Base-by-base conservation (phyloP, 768 basidiomycete genomes). In the Psilocybe cubensis region DNA sequence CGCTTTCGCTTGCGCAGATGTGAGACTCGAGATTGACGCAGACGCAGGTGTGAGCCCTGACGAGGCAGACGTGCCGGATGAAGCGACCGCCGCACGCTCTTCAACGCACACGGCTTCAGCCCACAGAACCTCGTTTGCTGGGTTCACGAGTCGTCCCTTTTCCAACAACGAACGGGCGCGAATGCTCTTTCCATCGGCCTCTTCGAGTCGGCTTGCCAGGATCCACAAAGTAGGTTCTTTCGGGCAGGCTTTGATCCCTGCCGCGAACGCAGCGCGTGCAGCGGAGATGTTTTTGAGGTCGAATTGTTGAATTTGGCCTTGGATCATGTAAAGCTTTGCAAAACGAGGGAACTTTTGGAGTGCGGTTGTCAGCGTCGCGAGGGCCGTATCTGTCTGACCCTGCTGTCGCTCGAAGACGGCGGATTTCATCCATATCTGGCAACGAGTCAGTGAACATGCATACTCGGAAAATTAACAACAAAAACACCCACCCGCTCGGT, bases 341-440 rank as follows among this genome's bases (percentile, higher is more conserved):
- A 92, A 96, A 61, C 87, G 86, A 1, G 94, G 90, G 82, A 92
- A 98, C 69, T 89, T 95, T 49, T 75, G 72, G 25, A 98, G 80
- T 0, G 94, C 96, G 2, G 82, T 79, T 14, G 84, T 75, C 10
- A 94, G 79, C 0, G 90, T 94, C 59, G 86, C 77, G 18, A 98
- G 81, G 0, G 96, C 94, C 1, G 79, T 82, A 14, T 84, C 80
- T 4, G 86, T 77, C 60, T 88, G 83, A 1, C 88, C 88, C 70
- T 95, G 92, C 68, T 96, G 92, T 9, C 96, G 83, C 67, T 98
- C 95, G 64, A 99, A 95, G 1, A 93, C 92, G 2, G 92, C 95
- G 1, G 92, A 94, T 71, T 99, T 98, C 95, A 98, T 94, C 97
- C 96, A 99, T 50, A 99, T 98, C 94, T 96, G 66, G 21, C 18